phyloP scores from a whole-genome alignment of 345 rosid genomes.

The Lepidium africanum region DNA sequence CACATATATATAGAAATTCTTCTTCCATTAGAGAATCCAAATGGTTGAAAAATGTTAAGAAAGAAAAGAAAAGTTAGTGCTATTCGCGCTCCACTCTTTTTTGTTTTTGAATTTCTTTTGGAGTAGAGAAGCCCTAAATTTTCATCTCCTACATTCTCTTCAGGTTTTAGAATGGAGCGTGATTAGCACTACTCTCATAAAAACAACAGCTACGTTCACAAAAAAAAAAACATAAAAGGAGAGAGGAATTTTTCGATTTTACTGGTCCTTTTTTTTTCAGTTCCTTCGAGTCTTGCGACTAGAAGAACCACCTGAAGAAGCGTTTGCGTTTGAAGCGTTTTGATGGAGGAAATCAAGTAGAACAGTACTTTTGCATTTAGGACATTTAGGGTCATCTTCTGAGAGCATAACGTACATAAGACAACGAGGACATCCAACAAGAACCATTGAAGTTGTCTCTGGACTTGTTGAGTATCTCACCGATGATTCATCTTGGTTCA shows the following conservation, averaged over 20 bases:
- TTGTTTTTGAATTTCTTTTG: not conserved
- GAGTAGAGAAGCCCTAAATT: constrained; percentile 12
- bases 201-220: not conserved
- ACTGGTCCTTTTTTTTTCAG: constrained; percentile 24
- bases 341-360: constrained; percentile 72
- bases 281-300: constrained; percentile 26
- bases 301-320: constrained; percentile 11
- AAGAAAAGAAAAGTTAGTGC: constrained; percentile 36
- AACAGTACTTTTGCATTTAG: constrained; percentile 85
- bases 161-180: constrained; percentile 44
- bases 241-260: constrained; percentile 9
- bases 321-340: constrained; percentile 23
- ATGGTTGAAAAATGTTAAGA: constrained; percentile 24
- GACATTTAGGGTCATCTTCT: constrained; percentile 74
- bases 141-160: constrained; percentile 17
- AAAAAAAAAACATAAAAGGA: not conserved
- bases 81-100: constrained; percentile 44
- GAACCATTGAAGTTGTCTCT: constrained; percentile 87
- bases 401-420: constrained; percentile 93
- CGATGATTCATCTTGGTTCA: constrained; percentile 44
- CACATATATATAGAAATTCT: constrained; percentile 24
- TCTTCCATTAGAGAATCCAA: constrained; percentile 28
- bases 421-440: constrained; percentile 90
- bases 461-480: constrained; percentile 58
- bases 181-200: constrained; percentile 48